These are phyloP conservation scores for Kodamaea hsintzibuensis DNA, from an alignment of 805 yeast genomes.

Conservation along the genomic window DNA sequence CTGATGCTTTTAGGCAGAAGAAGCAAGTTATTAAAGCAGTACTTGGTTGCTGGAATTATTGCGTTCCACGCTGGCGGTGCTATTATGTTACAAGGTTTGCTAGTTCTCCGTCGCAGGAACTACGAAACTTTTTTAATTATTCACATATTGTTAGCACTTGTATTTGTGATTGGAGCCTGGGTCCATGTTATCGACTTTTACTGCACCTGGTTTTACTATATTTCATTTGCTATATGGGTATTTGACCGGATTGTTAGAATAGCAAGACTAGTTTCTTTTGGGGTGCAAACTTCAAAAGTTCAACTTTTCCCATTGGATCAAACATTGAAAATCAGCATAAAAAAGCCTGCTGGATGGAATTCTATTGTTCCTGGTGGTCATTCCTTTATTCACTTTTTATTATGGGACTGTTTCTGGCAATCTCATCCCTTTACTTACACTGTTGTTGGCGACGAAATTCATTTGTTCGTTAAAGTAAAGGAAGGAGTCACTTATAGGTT, in stretches of 20 bases:
- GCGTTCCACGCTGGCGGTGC: slow-evolving; percentile 16
- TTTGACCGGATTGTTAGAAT: slow-evolving; percentile 24
- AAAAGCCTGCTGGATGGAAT: slow-evolving; percentile 25
- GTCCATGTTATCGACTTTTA: slow-evolving; percentile 12
- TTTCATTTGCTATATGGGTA: slow-evolving; percentile 24
- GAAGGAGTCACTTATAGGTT: slow-evolving; percentile 32
- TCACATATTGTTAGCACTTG: slow-evolving; percentile 23
- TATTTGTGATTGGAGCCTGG: slow-evolving; percentile 23
- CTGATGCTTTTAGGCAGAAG: background rate
- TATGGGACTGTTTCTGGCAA: slow-evolving; percentile 30
- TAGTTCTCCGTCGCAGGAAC: slow-evolving; percentile 20
- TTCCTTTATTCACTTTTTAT: slow-evolving; percentile 27
- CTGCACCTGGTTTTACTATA: slow-evolving; percentile 18
- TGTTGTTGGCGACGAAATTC: slow-evolving; percentile 18
- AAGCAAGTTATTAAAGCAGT: slow-evolving; percentile 11
- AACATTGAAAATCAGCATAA: slow-evolving; percentile 24
- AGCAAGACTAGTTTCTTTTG: slow-evolving; percentile 22
- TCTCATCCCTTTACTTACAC: slow-evolving; percentile 32
- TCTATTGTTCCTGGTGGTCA: slow-evolving; percentile 24
- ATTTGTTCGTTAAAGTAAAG: slow-evolving; percentile 25
- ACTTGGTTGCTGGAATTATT: slow-evolving; percentile 22
- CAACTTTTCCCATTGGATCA: slow-evolving; percentile 22
- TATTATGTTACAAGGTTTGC: slow-evolving; percentile 22
- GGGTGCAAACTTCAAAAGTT: slow-evolving; percentile 24
- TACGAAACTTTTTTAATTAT: slow-evolving; percentile 24